A percentile compares a stretch with the other conserved stretches of the same genome.
Conservation (phyloP, 2,329 filamentous ascomycete genomes). For the Colletotrichum karsti region DNA sequence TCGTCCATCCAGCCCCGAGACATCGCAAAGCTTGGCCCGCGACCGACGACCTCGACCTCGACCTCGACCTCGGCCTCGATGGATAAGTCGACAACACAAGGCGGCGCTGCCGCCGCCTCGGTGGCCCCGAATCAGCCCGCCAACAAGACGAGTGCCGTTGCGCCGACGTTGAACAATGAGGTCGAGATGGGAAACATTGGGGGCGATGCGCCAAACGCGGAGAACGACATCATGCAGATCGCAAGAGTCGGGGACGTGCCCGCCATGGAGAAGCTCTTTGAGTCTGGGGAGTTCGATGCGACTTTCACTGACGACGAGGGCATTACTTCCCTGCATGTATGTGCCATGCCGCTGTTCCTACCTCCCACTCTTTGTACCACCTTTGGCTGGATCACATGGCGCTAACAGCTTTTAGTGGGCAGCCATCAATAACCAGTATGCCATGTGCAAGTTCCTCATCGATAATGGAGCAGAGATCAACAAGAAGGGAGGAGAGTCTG, state of each 20-base stretch:
- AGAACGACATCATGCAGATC: constrained; percentile 95
- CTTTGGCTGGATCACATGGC: background rate
- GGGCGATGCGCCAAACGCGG: constrained; percentile 47
- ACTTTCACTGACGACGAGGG: constrained; percentile 89
- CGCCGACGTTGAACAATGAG: constrained; percentile 65
- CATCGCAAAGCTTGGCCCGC: constrained; percentile 1
- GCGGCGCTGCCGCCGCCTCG: constrained; percentile 46
- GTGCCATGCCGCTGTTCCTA: constrained; percentile 33
- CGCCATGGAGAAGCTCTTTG: constrained; percentile 90
- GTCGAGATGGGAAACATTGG: constrained; percentile 63
- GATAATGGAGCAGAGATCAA: constrained; percentile 89
- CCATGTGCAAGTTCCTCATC: constrained; percentile 95
- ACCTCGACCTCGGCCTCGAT: constrained; percentile 43
- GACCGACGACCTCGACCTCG: constrained; percentile 29
- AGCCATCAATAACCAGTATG: constrained; percentile 98
- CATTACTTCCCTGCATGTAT: constrained; percentile 94
- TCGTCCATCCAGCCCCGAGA: background rate
- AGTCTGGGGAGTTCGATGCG: constrained; percentile 81
- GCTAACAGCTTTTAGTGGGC: constrained; percentile 76
- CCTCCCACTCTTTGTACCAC: background rate
- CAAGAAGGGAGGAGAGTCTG: constrained; percentile 92
- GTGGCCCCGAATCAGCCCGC: constrained; percentile 62
- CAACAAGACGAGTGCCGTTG: constrained; percentile 60
- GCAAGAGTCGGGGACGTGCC: constrained; percentile 87
- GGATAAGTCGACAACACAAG: constrained; percentile 48